Evolutionary conservation across 305 asterid genomes (phyloP).

Genomic region (Solanum chacoense): DNA sequence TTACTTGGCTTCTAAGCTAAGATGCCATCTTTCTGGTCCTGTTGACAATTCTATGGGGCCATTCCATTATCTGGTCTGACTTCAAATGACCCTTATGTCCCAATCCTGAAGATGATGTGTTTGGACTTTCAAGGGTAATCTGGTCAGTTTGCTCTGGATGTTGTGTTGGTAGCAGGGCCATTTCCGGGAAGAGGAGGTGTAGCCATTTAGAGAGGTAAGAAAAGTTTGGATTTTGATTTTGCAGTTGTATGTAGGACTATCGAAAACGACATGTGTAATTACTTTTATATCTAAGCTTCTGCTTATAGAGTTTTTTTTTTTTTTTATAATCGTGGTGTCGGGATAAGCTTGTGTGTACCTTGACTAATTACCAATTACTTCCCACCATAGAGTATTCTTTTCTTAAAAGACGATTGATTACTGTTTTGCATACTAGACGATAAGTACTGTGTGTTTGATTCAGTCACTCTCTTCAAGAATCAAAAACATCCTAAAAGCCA

Average conservation of each 20-base stretch:
- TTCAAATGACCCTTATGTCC: slow-evolving; percentile 24
- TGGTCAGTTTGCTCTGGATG: neutral
- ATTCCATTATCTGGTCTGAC: neutral
- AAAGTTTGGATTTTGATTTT: slow-evolving; percentile 16
- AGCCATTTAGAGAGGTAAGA: slow-evolving; percentile 7
- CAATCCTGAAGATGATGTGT: neutral
- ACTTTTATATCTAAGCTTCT: neutral
- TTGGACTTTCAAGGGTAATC: neutral
- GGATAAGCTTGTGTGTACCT: neutral
- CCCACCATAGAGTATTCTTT: neutral
- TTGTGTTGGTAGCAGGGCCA: slow-evolving; percentile 12
- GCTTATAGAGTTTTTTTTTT: neutral
- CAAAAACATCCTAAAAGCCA: neutral
- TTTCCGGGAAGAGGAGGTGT: slow-evolving; percentile 7
- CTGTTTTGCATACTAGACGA: neutral
- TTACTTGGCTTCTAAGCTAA: slow-evolving; percentile 56
- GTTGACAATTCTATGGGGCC: neutral
- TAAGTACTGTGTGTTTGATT: neutral
- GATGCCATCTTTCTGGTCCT: slow-evolving; percentile 17
- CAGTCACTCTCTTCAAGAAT: neutral
- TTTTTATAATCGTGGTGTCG: neutral
- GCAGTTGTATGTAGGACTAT: neutral
- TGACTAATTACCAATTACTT: neutral
- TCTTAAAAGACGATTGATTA: neutral
- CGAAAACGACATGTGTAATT: neutral